Base-by-base conservation (phyloP, 805 yeast genomes). In the Kuraishia hungarica region DNA sequence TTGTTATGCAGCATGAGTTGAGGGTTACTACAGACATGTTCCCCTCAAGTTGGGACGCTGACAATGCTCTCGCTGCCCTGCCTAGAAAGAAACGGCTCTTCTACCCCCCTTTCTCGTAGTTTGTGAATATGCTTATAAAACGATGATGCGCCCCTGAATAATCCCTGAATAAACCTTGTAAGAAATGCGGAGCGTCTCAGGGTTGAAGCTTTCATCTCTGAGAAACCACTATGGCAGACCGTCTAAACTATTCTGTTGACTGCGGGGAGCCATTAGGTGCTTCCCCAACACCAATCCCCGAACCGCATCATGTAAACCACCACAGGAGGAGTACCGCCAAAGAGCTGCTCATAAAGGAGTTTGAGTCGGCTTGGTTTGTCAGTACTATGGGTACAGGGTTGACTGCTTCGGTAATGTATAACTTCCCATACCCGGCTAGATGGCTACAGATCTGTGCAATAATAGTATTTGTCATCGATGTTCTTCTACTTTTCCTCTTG, bases 331-430 rank as follows among this genome's bases (percentile, higher is more conserved):
- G 43, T 35, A 35, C 43, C n/a, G 43, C 17, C 43, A 35, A 35
- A 15, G 43, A 35, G 43, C 43, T 35, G 3, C 43, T 35, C 43
- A 35, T 35, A 10, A 35, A 35, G 11, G 43, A 35, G 23, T 75
- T 76, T 59, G 70, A 72, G 39, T 87, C 89, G 1, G 74, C 74
- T 6, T 84, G 83, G 77, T 89, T 84, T 68, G 85, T 87, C 28
- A 74, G 82, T 52, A 79, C 83, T 17, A 91, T 91, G 96, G 97
- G 96, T 1, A 79, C 85, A 2, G 96, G 97, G 1, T 87, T 90
- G 48, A 72, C 89, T 1, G 72, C 88, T 2, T 66, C 79, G 39
- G 71, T 89, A 4, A 72, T 91, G 46, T 78, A 81, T 65, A 67
- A 73, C 43, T 90, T 86, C 65, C 91, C 96, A 0, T 65, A 62